These are phyloP conservation scores for Xylaria venustula DNA, from an alignment of 495 filamentous ascomycete species.

Conservation along the genomic window DNA sequence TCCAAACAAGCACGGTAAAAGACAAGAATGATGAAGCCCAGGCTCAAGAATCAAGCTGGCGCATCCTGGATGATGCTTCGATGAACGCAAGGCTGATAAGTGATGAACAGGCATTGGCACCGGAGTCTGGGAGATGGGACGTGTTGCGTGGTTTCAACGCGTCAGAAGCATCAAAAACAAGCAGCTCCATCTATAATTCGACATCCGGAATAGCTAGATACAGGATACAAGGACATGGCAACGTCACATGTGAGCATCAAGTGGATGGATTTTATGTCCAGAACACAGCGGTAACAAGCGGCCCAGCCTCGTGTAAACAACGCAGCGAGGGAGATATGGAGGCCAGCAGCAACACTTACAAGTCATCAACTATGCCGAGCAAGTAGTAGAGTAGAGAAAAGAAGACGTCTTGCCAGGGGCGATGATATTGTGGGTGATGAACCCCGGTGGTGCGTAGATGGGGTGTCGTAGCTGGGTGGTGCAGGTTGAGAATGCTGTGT, in stretches of 20 bases:
- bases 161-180: conserved; percentile 28
- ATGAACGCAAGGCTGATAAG: conserved; percentile 44
- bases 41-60: conserved; percentile 38
- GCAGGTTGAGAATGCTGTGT: conserved; percentile 35
- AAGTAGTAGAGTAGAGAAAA: conserved; percentile 16
- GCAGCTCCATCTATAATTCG: conserved; percentile 33
- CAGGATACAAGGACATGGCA: conserved; percentile 26
- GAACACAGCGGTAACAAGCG: conserved; percentile 24
- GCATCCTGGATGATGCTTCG: conserved; percentile 44
- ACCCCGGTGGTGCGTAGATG: conserved; percentile 32
- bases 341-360: conserved; percentile 28
- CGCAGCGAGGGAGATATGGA: conserved; percentile 12
- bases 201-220: conserved; percentile 29
- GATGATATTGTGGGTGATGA: conserved; percentile 25
- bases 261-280: conserved; percentile 42
- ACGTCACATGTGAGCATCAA: conserved; percentile 40
- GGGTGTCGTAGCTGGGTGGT: conserved; percentile 30
- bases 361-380: conserved; percentile 28
- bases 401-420: conserved; percentile 16
- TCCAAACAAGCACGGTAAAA: conserved; percentile 29
- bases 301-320: conserved; percentile 29
- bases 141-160: conserved; percentile 19
- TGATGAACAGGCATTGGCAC: conserved; percentile 42
- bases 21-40: conserved; percentile 26
- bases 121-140: conserved; percentile 21